A percentile compares a stretch with the other conserved stretches of the same genome.
Conservation (phyloP, 179 eudicot species). For the Vitellaria paradoxa region DNA sequence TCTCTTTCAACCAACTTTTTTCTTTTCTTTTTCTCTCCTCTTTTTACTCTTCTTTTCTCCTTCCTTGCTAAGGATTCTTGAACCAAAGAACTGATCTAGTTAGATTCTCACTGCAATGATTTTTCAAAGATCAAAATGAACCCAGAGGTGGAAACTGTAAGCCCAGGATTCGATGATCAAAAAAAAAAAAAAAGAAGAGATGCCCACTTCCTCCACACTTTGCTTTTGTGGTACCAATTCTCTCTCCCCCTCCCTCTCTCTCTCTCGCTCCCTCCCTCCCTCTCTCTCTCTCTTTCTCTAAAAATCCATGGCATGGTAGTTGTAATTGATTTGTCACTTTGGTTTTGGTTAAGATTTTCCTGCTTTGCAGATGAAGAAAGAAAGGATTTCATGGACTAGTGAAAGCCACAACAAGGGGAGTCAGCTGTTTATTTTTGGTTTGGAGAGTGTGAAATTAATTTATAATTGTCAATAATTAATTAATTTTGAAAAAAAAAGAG, state of each 20-base stretch:
- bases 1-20: slow-evolving; percentile 4
- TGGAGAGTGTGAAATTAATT: neutral
- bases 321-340: neutral
- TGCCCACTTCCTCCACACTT: slow-evolving; percentile 19
- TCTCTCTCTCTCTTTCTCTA: neutral
- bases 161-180: slow-evolving; percentile 5
- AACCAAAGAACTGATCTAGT: neutral
- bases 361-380: neutral
- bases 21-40: neutral
- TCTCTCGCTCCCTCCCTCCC: too few species aligned
- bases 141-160: slow-evolving; percentile 4
- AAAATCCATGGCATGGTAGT: neutral
- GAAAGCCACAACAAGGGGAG: neutral
- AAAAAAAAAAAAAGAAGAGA: slow-evolving; percentile 6
- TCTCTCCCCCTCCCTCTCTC: neutral
- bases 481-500: too few species aligned
- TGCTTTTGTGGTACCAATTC: neutral
- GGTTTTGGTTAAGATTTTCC: neutral
- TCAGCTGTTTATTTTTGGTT: neutral
- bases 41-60: neutral
- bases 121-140: slow-evolving; percentile 11
- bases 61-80: slow-evolving; percentile 6
- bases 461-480: too few species aligned
- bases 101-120: slow-evolving; percentile 6
- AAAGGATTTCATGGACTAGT: neutral